These are phyloP conservation scores for Hypoxylon fuscum DNA, from an alignment of 495 filamentous ascomycete species.

Conservation along the genomic window DNA sequence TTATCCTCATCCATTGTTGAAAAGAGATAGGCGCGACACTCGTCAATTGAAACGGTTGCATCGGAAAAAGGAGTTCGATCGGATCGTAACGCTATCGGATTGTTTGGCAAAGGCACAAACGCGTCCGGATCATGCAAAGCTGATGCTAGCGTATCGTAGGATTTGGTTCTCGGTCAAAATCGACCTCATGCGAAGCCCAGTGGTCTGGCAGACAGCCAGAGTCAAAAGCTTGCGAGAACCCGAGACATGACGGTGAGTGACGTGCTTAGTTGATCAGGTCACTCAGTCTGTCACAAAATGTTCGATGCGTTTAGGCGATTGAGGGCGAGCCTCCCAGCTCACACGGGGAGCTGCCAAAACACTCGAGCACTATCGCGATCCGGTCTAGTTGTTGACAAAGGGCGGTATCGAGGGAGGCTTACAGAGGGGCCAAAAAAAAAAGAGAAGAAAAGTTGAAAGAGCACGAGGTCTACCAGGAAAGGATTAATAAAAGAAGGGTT, in stretches of 20 bases:
- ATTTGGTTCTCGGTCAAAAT: constrained; percentile 37
- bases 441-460: constrained; percentile 14
- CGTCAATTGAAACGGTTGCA: constrained; percentile 44
- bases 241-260: constrained; percentile 60
- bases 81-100: constrained; percentile 25
- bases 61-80: constrained; percentile 33
- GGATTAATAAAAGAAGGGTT: constrained; percentile 1
- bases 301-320: constrained; percentile 14
- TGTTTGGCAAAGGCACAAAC: constrained; percentile 33
- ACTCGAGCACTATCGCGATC: constrained; percentile 34
- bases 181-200: constrained; percentile 45
- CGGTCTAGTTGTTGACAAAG: constrained; percentile 33
- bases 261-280: constrained; percentile 46
- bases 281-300: constrained; percentile 12
- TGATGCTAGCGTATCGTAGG: constrained; percentile 20
- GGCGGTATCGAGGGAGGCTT: constrained; percentile 31
- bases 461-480: constrained; percentile 3
- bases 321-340: constrained; percentile 41
- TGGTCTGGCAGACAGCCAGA: constrained; percentile 59
- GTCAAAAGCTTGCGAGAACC: constrained; percentile 55
- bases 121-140: constrained; percentile 24
- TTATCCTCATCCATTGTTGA: constrained; percentile 55
- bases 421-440: constrained; percentile 16
- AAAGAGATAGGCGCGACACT: constrained; percentile 29
- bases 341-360: constrained; percentile 18